Evolutionary conservation across 805 yeast genomes (phyloP), one percentile per base, ranked within the genome.

Genomic region (Kazachstania psychrophila): DNA sequence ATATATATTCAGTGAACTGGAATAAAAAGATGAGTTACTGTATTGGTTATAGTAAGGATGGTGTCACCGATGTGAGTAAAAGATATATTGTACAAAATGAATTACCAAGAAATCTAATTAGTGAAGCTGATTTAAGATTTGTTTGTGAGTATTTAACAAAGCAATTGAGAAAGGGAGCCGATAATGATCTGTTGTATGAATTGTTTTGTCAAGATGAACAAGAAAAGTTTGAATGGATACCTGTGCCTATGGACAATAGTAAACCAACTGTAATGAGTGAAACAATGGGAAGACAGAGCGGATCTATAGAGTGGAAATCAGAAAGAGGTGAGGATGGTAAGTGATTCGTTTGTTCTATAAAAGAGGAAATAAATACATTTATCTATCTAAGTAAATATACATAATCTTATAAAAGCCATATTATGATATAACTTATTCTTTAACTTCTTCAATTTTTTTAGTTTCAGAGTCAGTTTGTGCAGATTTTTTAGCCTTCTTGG

Each of bases 1-100:
- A 65, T 16, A 62, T 87, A 12, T 88, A 88, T 52, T 72, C 79
- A 33, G 67, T 70, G 27, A 94, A 94, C 29, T 88, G 97, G 96
- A 94, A 89, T 23, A 89, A 89, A 61, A 75, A 75, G 41, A 89
- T 89, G 96, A 81, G 95, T 36, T 86, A 84, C 59, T 81, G 77
- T 2, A 62, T 89, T 38, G 96, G 85, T 0, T 69, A 80, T 37
- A 70, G 77, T 32, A 66, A 66, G 10, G 65, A 66, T 28, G 86
- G 86, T 24, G 65, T 78, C 2, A 56, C 64, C 1, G 96, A 89
- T 55, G 78, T 89, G 22, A 73, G 87, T 17, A 55, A 58, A 9
- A 72, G 85, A 43, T 88, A 89, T 47, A 72, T 86, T 23, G 20
- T 55, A 1, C 61, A 62, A 11, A 65, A 67, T 38, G 58, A 58